Percentiles rank a stretch among this genome's conserved stretches.
Conservation (phyloP, 75 land plant species). For the Azolla pinnata region DNA sequence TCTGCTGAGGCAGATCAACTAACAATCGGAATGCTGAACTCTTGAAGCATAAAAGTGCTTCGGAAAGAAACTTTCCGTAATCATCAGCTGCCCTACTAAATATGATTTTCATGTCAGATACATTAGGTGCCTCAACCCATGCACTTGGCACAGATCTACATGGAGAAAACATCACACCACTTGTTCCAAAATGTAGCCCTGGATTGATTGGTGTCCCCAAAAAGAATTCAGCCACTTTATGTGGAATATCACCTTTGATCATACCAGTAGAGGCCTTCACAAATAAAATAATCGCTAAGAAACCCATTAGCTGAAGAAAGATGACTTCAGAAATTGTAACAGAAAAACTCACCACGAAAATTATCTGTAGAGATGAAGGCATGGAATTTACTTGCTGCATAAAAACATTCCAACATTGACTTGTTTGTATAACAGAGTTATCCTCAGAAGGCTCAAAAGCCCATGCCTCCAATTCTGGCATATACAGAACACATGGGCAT, state of each 20-base stretch:
- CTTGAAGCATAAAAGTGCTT: too few species aligned
- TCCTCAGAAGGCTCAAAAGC: constrained; percentile 37
- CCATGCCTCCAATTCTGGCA: constrained; percentile 90
- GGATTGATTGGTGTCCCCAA: neutral
- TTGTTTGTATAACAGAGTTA: neutral
- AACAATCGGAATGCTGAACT: too few species aligned
- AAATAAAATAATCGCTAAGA: neutral
- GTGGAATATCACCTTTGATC: constrained; percentile 8
- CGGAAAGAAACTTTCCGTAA: neutral
- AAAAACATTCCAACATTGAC: constrained; percentile 49
- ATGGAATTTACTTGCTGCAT: constrained; percentile 64
- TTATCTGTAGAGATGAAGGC: constrained; percentile 34
- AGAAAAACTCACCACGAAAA: constrained; percentile 56
- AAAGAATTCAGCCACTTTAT: constrained; percentile 7
- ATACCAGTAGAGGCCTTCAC: constrained; percentile 6
- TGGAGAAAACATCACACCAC: neutral
- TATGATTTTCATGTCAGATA: neutral
- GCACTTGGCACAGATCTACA: neutral
- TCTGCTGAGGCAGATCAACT: too few species aligned
- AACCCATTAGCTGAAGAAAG: neutral
- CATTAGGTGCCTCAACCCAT: neutral
- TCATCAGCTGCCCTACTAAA: constrained; percentile 3
- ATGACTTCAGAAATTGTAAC: neutral
- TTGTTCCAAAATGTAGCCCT: neutral
- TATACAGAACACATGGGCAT: constrained; percentile 48